phyloP scores from a whole-genome alignment of 1,284 basidiomycete genomes.

The Vanrija humicola region DNA sequence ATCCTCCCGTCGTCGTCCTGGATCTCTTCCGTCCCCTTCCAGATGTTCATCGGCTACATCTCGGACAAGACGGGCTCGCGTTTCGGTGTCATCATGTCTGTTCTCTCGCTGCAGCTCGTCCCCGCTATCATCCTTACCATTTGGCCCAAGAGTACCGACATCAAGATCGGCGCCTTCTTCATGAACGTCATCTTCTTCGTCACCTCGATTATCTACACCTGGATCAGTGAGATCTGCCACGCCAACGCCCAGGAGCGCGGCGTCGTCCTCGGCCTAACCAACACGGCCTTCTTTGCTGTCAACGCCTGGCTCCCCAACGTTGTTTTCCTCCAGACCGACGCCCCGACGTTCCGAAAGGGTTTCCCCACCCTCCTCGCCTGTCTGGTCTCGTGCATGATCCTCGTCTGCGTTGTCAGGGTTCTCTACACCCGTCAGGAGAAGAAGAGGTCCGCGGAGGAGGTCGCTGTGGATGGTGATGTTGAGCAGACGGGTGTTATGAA shows the following conservation, averaged over 20 bases:
- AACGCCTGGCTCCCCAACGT: constrained; percentile 21
- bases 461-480: too few relatives aligned
- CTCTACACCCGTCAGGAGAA: too few relatives aligned
- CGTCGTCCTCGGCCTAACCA: constrained; percentile 8
- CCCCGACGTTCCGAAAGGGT: constrained; percentile 20
- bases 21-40: constrained; percentile 5
- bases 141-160: constrained; percentile 6
- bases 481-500: too few relatives aligned
- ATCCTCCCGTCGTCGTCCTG: constrained; percentile 10
- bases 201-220: constrained; percentile 9
- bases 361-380: constrained; percentile 14
- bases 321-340: constrained; percentile 23
- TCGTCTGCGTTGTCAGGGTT: too few relatives aligned
- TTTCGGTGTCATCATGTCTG: constrained; percentile 4
- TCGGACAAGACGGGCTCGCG: constrained; percentile 9
- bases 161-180: not conserved
- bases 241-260: constrained; percentile 12
- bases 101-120: not conserved
- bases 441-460: too few relatives aligned
- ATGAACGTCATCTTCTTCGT: not conserved
- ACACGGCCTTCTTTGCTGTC: constrained; percentile 18
- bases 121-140: constrained; percentile 3
- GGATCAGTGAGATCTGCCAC: constrained; percentile 13
- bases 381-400: too few relatives aligned
- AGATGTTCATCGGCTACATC: constrained; percentile 10